These are phyloP conservation scores for Garcia nutans DNA, from an alignment of 345 rosid genomes.

Conservation along the genomic window DNA sequence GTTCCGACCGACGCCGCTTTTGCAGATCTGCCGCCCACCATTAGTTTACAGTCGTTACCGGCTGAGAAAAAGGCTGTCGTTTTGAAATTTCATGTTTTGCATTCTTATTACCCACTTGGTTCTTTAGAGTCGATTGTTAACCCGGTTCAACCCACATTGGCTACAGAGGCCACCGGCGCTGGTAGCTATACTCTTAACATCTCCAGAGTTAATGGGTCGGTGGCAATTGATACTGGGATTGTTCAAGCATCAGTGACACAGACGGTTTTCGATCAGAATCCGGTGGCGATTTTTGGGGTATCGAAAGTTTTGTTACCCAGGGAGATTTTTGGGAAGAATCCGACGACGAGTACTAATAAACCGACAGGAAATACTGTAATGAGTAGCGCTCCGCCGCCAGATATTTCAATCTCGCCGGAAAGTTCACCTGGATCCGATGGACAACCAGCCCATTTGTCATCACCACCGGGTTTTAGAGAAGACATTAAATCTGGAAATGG, in stretches of 20 bases:
- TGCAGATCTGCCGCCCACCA: slow-evolving; percentile 61
- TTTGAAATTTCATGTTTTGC: slow-evolving; percentile 76
- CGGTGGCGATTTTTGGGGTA: slow-evolving; percentile 81
- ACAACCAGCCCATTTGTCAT: slow-evolving; percentile 41
- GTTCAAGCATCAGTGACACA: slow-evolving; percentile 82
- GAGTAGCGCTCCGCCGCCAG: slow-evolving; percentile 48
- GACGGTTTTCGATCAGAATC: slow-evolving; percentile 84
- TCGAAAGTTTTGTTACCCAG: slow-evolving; percentile 79
- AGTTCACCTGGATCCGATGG: slow-evolving; percentile 34
- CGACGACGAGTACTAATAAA: slow-evolving; percentile 28
- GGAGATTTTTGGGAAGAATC: slow-evolving; percentile 56
- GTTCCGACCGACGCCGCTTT: slow-evolving; percentile 81
- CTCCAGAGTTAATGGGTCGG: slow-evolving; percentile 73
- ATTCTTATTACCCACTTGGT: slow-evolving; percentile 89
- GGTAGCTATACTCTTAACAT: slow-evolving; percentile 81
- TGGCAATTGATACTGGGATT: slow-evolving; percentile 70
- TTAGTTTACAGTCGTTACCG: slow-evolving; percentile 64
- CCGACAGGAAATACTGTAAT: slow-evolving; percentile 34
- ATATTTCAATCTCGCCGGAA: slow-evolving; percentile 44
- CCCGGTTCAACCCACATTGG: slow-evolving; percentile 88
- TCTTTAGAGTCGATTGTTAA: slow-evolving; percentile 84
- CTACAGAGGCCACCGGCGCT: slow-evolving; percentile 77
- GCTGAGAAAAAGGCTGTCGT: slow-evolving; percentile 72
- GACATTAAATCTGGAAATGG: slow-evolving; percentile 37
- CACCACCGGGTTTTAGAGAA: slow-evolving; percentile 49